Evolutionary conservation across 1,284 basidiomycete genomes (phyloP), one percentile per base, ranked within the genome.

Genomic region (Phellopilus nigrolimitatus): DNA sequence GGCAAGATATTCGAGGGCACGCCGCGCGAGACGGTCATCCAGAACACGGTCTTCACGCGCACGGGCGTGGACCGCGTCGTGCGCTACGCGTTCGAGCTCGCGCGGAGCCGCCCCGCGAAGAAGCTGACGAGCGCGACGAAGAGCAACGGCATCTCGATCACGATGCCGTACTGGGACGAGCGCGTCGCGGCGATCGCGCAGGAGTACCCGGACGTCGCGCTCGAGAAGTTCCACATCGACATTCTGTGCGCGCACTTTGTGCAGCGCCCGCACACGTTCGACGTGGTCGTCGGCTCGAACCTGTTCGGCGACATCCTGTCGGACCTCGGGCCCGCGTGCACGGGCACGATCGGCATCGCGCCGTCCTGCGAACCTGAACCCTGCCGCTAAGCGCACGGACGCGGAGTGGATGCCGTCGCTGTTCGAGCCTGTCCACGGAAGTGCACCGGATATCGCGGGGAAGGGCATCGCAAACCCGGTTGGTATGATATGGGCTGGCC

Each of bases 391-490:
- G 48, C 40, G 48, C n/a, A 39, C 40, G 15, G 54, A 56, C 22
- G 51, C 64, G 24, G 61, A 60, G 21, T 67, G 60, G 54, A 59
- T 68, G 53, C 78, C 78, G 0, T 73, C 71, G 36, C 60, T 74
- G 44, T 72, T 78, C 58, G 71, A 78, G 56, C 75, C 72, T 4
- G 74, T 85, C 13, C 79, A 80, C 57, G 79, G 80, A 13, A 83
- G 80, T 45, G 86, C 86, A 2, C 85, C 84, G 25, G 85, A 88
- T 62, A 88, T 88, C 56, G 82, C 82, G 30, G 84, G 84, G 5
- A 76, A 82, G 60, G 80, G 80, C 4, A 82, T 87, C 58, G 85
- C 87, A 42, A 89, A 88, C 68, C 86, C 85, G 2, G 74, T 90
- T 51, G 86, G 84, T 10, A 76, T 76, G 68, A 76, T 82, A 54